Evolutionary conservation across 108 stramenopile species (phyloP).

Genomic region (Fistulifera pelliculosa): DNA sequence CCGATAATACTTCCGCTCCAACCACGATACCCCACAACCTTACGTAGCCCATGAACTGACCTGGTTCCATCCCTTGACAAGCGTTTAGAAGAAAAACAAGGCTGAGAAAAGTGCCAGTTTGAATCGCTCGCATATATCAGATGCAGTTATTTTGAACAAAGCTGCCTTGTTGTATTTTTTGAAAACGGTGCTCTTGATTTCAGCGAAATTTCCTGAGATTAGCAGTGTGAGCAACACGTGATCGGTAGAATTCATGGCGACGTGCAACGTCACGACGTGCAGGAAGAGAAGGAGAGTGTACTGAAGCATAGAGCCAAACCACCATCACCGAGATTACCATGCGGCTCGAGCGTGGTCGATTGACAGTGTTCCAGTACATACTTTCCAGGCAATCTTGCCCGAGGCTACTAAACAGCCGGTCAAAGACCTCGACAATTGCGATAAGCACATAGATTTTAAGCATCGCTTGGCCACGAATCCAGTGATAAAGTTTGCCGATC

Average conservation of each 20-base stretch:
- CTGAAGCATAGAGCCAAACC: constrained; percentile 61
- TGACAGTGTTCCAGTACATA: constrained; percentile 83
- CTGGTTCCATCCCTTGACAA: constrained; percentile 67
- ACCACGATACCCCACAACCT: constrained; percentile 73
- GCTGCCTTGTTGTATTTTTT: constrained; percentile 97
- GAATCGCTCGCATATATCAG: constrained; percentile 82
- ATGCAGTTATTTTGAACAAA: constrained; percentile 92
- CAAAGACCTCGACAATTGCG: constrained; percentile 95
- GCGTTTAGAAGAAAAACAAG: constrained; percentile 71
- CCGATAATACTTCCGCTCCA: constrained; percentile 78
- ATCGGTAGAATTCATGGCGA: constrained; percentile 86
- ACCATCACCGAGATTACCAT: constrained; percentile 58
- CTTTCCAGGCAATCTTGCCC: constrained; percentile 96
- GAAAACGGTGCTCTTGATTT: constrained; percentile 96
- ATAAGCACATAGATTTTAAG: constrained; percentile 96
- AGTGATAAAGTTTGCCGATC: constrained; percentile 92
- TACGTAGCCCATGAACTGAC: constrained; percentile 50
- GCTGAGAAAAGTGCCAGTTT: constrained; percentile 74
- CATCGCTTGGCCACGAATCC: constrained; percentile 95
- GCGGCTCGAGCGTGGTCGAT: constrained; percentile 63
- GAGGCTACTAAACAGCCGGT: constrained; percentile 88
- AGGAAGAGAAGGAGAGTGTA: constrained; percentile 73
- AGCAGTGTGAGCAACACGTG: constrained; percentile 72
- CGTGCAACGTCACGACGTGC: constrained; percentile 81
- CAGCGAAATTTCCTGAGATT: constrained; percentile 96